Percentiles rank a stretch among this genome's conserved stretches.
Conservation (phyloP, 257 asterid genomes). For the Datura wrightii region DNA sequence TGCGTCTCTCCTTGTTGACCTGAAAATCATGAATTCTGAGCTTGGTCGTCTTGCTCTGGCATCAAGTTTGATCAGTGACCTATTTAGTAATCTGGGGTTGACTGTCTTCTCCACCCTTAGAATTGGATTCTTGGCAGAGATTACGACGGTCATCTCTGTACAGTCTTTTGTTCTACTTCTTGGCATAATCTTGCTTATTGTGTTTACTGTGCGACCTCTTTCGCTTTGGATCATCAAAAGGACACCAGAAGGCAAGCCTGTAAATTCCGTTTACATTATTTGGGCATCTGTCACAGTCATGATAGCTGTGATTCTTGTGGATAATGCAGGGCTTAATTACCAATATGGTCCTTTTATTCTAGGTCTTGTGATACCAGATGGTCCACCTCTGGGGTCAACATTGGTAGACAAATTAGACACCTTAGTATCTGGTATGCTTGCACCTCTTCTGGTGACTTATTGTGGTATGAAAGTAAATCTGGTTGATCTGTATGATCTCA, state of each 20-base stretch:
- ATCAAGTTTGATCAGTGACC: constrained; percentile 67
- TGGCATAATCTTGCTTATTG: constrained; percentile 46
- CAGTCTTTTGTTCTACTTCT: constrained; percentile 50
- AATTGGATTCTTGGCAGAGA: constrained; percentile 50
- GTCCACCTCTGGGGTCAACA: constrained; percentile 93
- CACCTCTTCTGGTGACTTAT: constrained; percentile 74
- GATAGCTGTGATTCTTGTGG: constrained; percentile 59
- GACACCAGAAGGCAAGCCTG: constrained; percentile 85
- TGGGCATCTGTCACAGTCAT: constrained; percentile 55
- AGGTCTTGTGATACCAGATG: constrained; percentile 79
- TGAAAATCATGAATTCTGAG: constrained; percentile 82
- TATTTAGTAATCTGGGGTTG: constrained; percentile 51
- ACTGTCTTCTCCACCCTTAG: constrained; percentile 51
- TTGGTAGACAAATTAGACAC: constrained; percentile 77
- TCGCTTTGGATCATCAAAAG: constrained; percentile 58
- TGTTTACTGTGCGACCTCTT: constrained; percentile 59
- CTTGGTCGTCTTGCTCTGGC: constrained; percentile 89
- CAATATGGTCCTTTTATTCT: constrained; percentile 83
- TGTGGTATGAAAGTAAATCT: constrained; percentile 78
- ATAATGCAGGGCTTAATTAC: constrained; percentile 68
- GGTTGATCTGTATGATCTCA: constrained; percentile 55
- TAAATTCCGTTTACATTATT: constrained; percentile 53
- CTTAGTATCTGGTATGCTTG: constrained; percentile 62
- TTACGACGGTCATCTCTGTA: constrained; percentile 35
- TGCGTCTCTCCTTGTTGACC: constrained; percentile 78